A percentile compares a stretch with the other conserved stretches of the same genome.
These are phyloP conservation scores for Raffaelea albimanens DNA, from an alignment of 2,329 filamentous ascomycete species.

Conservation along the genomic window DNA sequence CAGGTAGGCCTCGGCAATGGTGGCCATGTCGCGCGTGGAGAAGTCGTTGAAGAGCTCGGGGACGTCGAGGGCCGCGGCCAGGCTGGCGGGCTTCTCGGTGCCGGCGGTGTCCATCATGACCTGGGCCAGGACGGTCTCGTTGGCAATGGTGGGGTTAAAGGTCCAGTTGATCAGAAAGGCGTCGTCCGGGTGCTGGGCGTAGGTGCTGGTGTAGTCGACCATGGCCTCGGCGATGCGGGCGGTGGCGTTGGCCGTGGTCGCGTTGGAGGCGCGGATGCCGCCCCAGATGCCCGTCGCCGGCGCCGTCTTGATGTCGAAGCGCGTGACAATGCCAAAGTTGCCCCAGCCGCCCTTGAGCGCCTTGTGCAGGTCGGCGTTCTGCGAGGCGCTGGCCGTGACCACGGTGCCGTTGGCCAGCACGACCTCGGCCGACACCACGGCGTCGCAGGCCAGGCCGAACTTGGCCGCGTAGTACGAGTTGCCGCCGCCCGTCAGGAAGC, in stretches of 20 bases:
- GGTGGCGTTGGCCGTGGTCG: slow-evolving; percentile 11
- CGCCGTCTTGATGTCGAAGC: slow-evolving; percentile 8
- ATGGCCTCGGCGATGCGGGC: slow-evolving; percentile 12
- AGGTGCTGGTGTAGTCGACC: slow-evolving; percentile 11
- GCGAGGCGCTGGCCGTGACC: slow-evolving; percentile 22
- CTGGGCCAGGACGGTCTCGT: neutral
- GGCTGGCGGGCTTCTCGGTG: neutral
- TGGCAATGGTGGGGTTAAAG: neutral
- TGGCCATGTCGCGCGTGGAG: slow-evolving; percentile 10
- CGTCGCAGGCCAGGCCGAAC: slow-evolving; percentile 28
- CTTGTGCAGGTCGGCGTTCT: slow-evolving; percentile 28
- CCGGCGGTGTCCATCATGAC: slow-evolving; percentile 1
- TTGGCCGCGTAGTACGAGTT: slow-evolving; percentile 18
- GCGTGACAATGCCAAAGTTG: slow-evolving; percentile 28
- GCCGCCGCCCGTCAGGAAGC: slow-evolving; percentile 25
- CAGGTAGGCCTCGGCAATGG: slow-evolving; percentile 1
- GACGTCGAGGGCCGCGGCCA: slow-evolving; percentile 4
- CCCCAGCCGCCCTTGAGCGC: slow-evolving; percentile 32
- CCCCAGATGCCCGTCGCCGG: slow-evolving; percentile 4
- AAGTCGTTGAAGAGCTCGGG: slow-evolving; percentile 20
- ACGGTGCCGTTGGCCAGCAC: slow-evolving; percentile 28
- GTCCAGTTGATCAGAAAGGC: slow-evolving; percentile 10
- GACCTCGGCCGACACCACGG: slow-evolving; percentile 25
- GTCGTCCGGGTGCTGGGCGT: slow-evolving; percentile 10
- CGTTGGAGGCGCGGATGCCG: slow-evolving; percentile 7